A percentile compares a stretch with the other conserved stretches of the same genome.
phyloP scores from a whole-genome alignment of 2,329 filamentous ascomycete species.

The Epichloe amarillans region DNA sequence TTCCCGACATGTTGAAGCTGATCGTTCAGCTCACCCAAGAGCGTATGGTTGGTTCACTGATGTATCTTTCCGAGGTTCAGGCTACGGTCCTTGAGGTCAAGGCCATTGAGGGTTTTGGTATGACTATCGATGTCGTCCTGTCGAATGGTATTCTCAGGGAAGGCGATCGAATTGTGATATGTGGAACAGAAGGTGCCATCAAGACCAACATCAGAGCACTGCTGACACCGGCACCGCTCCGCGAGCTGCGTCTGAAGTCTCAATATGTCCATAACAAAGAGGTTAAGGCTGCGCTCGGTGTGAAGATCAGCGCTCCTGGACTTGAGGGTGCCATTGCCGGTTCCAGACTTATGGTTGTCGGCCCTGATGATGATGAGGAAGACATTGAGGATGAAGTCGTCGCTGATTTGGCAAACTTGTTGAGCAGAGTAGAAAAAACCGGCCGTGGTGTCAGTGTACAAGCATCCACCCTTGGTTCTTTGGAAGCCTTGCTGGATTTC shows the following conservation, averaged over 20 bases:
- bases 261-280: conserved; percentile 98
- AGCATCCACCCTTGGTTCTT: conserved; percentile 89
- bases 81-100: conserved; percentile 98
- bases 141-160: conserved; percentile 92
- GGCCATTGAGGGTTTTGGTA: conserved; percentile 96
- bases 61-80: conserved; percentile 97
- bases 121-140: conserved; percentile 93
- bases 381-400: conserved; percentile 95
- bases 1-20: conserved; percentile 96
- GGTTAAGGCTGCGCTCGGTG: conserved; percentile 94
- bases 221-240: conserved; percentile 82
- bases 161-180: conserved; percentile 88
- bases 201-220: conserved; percentile 90
- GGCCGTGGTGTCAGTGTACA: conserved; percentile 94
- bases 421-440: conserved; percentile 82
- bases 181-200: conserved; percentile 93
- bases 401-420: conserved; percentile 79
- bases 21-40: conserved; percentile 87
- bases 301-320: conserved; percentile 95
- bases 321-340: conserved; percentile 94
- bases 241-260: conserved; percentile 89
- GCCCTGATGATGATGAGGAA: conserved; percentile 90
- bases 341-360: conserved; percentile 85
- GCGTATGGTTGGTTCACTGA: conserved; percentile 90
- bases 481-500: conserved; percentile 94